Evolutionary conservation across 306 rosid genomes (phyloP).

Genomic region (Canavalia ensiformis): DNA sequence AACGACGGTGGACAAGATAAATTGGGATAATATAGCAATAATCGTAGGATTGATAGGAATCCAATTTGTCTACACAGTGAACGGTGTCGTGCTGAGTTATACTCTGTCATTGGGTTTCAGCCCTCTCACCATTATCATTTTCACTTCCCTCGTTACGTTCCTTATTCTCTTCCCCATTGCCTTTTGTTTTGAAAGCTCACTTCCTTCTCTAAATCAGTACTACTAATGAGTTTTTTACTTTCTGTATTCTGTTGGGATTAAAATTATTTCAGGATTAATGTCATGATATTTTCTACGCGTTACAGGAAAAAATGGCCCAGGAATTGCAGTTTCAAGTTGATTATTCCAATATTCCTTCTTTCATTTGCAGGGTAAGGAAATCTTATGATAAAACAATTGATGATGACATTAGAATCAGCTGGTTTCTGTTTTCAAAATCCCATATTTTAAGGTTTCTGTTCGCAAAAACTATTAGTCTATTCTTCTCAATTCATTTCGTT

Average conservation of each 20-base stretch:
- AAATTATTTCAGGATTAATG: background rate
- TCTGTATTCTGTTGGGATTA: background rate
- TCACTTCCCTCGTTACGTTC: conserved; percentile 69
- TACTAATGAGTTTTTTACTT: background rate
- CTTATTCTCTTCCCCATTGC: conserved; percentile 75
- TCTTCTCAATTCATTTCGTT: background rate
- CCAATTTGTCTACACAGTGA: conserved; percentile 76
- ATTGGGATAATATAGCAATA: conserved; percentile 60
- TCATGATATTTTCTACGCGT: conserved; percentile 15
- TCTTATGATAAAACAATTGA: background rate
- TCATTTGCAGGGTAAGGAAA: conserved; percentile 82
- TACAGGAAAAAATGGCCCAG: conserved; percentile 81
- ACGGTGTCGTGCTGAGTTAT: conserved; percentile 67
- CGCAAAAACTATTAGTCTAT: background rate
- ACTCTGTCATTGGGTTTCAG: conserved; percentile 73
- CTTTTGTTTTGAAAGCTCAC: conserved; percentile 75
- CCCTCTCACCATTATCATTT: conserved; percentile 70
- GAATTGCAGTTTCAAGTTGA: conserved; percentile 56
- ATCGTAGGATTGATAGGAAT: conserved; percentile 69
- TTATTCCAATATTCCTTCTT: conserved; percentile 60
- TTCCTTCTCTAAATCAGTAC: background rate
- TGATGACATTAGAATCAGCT: no score
- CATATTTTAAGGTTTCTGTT: background rate
- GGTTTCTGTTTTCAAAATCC: background rate
- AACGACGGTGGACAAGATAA: conserved; percentile 25